These are phyloP conservation scores for Mimosa pudica DNA, from an alignment of 306 rosid species.

Conservation along the genomic window DNA sequence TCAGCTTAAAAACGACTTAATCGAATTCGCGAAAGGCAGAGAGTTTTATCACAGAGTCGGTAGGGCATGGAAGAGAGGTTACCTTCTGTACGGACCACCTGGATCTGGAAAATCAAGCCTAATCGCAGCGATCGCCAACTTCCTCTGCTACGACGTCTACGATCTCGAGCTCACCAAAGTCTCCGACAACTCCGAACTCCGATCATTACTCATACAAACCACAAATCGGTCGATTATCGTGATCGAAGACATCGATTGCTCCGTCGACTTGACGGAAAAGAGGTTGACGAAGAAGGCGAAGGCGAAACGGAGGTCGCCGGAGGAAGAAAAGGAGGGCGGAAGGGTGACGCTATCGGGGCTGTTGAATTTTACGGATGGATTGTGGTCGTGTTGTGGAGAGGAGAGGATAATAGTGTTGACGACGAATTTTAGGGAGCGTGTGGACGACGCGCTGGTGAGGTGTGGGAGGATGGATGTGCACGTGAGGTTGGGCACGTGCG, in stretches of 20 bases:
- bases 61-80: conserved; percentile 91
- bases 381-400: conserved; percentile 89
- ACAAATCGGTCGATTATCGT: conserved; percentile 84
- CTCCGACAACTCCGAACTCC: conserved; percentile 76
- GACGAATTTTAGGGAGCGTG: conserved; percentile 67
- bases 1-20: conserved; percentile 65
- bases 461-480: conserved; percentile 94
- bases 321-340: conserved; percentile 46
- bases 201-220: conserved; percentile 76
- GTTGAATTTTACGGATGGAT: conserved; percentile 77
- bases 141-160: conserved; percentile 82
- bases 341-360: conserved; percentile 85
- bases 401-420: conserved; percentile 84
- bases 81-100: conserved; percentile 79
- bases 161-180: conserved; percentile 85
- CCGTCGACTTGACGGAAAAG: conserved; percentile 76
- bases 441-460: conserved; percentile 79
- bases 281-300: conserved; percentile 45
- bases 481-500: conserved; percentile 77
- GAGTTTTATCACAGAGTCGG: conserved; percentile 81
- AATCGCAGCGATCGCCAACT: conserved; percentile 88
- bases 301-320: conserved; percentile 29
- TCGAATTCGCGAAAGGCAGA: conserved; percentile 61
- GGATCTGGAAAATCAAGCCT: conserved; percentile 90
- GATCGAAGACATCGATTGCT: conserved; percentile 84